These are phyloP conservation scores for Brassica nigra DNA, from an alignment of 345 rosid genomes.

Conservation along the genomic window DNA sequence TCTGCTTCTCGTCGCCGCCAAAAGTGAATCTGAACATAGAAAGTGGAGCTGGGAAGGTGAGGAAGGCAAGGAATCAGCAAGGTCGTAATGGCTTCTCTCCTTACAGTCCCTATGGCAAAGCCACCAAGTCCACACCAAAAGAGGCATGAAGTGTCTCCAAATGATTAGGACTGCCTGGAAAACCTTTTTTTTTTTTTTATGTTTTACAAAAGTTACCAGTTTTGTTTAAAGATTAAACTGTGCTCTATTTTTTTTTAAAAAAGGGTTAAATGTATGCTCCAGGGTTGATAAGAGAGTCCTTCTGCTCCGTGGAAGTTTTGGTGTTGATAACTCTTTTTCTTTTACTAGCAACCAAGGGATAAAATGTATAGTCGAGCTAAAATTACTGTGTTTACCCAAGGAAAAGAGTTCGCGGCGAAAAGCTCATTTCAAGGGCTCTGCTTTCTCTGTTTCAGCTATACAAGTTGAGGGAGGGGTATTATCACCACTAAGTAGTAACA, in stretches of 20 bases:
- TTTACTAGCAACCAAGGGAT: too few species aligned
- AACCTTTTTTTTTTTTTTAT: not conserved
- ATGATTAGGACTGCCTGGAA: not conserved
- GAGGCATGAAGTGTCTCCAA: conserved; percentile 10
- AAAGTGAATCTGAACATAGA: conserved; percentile 86
- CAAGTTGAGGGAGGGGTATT: too few species aligned
- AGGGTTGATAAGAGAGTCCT: too few species aligned
- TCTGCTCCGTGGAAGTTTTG: too few species aligned
- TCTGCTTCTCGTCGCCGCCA: conserved; percentile 88
- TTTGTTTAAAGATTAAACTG: conserved; percentile 10
- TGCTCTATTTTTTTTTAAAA: not conserved
- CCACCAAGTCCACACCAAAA: conserved; percentile 44
- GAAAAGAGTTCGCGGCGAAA: too few species aligned
- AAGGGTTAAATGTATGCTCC: not conserved
- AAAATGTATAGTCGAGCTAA: too few species aligned
- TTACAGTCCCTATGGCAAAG: conserved; percentile 83
- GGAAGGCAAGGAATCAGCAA: conserved; percentile 56
- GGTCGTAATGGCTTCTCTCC: conserved; percentile 63
- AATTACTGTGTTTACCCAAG: too few species aligned
- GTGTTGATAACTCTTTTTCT: too few species aligned
- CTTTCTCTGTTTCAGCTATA: too few species aligned
- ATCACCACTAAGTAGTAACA: too few species aligned
- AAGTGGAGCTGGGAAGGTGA: conserved; percentile 82
- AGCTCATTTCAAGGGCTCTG: too few species aligned
- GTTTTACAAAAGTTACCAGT: conserved; percentile 1